These are phyloP conservation scores for Leccinum laetum DNA, from an alignment of 1,284 basidiomycete species.

Conservation along the genomic window DNA sequence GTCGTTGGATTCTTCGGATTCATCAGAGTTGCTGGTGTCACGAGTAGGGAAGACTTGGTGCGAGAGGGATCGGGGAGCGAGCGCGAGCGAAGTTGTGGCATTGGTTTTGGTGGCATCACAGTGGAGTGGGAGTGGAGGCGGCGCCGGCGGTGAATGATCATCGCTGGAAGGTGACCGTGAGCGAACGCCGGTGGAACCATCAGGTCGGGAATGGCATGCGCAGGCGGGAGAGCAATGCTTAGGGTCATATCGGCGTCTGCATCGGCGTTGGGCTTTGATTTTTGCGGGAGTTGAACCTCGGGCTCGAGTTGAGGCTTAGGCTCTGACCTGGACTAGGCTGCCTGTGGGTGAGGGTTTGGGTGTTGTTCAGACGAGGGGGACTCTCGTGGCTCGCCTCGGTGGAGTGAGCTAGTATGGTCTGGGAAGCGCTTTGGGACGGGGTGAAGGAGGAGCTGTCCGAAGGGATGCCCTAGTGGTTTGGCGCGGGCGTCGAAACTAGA, in stretches of 20 bases:
- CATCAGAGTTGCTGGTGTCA: too few relatives aligned
- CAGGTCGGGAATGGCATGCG: conserved; percentile 34
- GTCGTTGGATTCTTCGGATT: too few relatives aligned
- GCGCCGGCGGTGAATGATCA: not conserved
- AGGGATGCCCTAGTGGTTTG: not conserved
- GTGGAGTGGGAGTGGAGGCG: not conserved
- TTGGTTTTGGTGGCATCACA: not conserved
- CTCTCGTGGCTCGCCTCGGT: not conserved
- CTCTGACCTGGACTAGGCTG: not conserved
- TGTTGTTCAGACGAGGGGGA: not conserved
- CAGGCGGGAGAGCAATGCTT: not conserved
- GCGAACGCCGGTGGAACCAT: not conserved
- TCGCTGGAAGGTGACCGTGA: not conserved
- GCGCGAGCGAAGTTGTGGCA: not conserved
- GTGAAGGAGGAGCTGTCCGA: not conserved
- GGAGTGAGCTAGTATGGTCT: not conserved
- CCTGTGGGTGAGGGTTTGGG: not conserved
- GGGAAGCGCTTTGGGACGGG: not conserved
- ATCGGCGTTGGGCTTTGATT: not conserved
- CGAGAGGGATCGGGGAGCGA: too few relatives aligned
- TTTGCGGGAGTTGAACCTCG: not conserved
- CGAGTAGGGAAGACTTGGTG: too few relatives aligned
- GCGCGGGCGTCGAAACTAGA: not conserved
- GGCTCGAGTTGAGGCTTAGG: not conserved
- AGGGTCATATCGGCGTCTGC: not conserved